Evolutionary conservation across 2,329 filamentous ascomycete species (phyloP).

Genomic region (Neoscytalidium dimidiatum): DNA sequence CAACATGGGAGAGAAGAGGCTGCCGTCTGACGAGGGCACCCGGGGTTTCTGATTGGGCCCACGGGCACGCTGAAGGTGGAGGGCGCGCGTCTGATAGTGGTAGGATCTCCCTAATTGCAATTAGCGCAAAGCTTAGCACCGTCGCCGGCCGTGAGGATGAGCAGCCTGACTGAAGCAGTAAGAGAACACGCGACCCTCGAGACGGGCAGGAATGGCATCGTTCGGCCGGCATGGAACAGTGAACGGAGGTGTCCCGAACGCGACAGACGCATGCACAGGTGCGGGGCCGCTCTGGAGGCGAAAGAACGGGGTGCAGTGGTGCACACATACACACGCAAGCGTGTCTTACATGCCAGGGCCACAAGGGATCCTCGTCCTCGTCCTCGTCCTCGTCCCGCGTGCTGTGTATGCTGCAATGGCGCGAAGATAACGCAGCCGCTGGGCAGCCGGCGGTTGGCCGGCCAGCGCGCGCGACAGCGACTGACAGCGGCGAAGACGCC

Average conservation of each 20-base stretch:
- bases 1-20: not conserved
- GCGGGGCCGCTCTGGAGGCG: not conserved
- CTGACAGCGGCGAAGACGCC: not conserved
- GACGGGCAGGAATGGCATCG: not conserved
- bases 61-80: not conserved
- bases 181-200: slow-evolving; percentile 9
- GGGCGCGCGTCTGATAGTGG: not conserved
- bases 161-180: slow-evolving; percentile 10
- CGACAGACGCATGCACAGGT: not conserved
- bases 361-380: not conserved
- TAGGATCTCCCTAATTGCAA: not conserved
- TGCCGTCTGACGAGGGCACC: not conserved
- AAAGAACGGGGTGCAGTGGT: not conserved
- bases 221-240: not conserved
- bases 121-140: slow-evolving; percentile 1
- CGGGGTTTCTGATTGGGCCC: not conserved
- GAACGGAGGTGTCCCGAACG: not conserved
- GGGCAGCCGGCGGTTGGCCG: not conserved
- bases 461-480: not conserved
- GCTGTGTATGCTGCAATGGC: no score
- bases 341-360: not conserved
- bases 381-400: not conserved
- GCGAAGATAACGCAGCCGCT: not conserved
- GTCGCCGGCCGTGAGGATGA: not conserved
- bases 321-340: slow-evolving; percentile 5